phyloP scores from a whole-genome alignment of 2,329 filamentous ascomycete genomes.

The Cytospora piceae region DNA sequence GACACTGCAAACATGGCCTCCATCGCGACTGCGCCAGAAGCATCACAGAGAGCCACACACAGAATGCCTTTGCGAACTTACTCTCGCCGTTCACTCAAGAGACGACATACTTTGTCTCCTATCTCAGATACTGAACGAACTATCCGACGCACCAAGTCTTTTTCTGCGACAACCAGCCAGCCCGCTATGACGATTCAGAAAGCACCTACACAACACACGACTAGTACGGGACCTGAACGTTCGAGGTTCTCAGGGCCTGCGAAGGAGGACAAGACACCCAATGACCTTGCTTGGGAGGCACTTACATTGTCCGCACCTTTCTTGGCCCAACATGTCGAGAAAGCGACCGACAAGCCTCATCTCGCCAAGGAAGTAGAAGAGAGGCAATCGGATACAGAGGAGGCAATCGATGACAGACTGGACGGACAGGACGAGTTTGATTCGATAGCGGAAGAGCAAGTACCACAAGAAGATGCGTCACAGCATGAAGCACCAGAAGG shows the following conservation, averaged over 20 bases:
- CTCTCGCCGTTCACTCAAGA: conserved; percentile 22
- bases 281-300: conserved; percentile 23
- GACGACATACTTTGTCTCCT: conserved; percentile 3
- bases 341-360: neutral
- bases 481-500: neutral
- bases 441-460: neutral
- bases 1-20: neutral
- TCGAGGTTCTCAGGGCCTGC: neutral
- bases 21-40: neutral
- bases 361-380: neutral
- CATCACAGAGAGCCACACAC: neutral
- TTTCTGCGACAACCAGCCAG: neutral
- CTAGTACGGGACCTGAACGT: neutral
- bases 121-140: neutral
- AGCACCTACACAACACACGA: neutral
- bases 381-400: neutral
- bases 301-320: conserved; percentile 18
- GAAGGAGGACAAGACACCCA: conserved; percentile 11
- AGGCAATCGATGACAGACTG: neutral
- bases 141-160: conserved; percentile 4
- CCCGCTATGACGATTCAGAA: neutral
- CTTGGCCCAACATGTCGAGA: neutral
- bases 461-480: too few relatives aligned
- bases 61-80: conserved; percentile 17
- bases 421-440: neutral